These are phyloP conservation scores for Sporothrix schenckii DNA, from an alignment of 2,329 filamentous ascomycete species.

Conservation along the genomic window DNA sequence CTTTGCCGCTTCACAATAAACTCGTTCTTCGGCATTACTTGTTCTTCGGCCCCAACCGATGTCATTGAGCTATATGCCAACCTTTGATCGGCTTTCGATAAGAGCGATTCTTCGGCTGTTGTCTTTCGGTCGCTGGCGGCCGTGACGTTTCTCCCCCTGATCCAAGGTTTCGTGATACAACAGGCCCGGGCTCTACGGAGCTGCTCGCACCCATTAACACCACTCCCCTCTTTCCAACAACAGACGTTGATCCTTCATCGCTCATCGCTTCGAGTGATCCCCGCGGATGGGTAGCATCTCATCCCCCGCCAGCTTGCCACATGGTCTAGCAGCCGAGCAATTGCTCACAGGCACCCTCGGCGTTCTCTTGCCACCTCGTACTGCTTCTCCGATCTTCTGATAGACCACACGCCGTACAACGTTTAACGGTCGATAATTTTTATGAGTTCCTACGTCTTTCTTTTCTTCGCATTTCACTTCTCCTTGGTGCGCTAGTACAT, in stretches of 20 bases:
- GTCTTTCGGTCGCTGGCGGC: slow-evolving; percentile 1
- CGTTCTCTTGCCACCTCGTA: not conserved
- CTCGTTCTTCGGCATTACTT: not conserved
- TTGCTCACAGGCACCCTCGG: not conserved
- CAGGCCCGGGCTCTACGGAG: not conserved
- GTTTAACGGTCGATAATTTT: not conserved
- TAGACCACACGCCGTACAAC: not conserved
- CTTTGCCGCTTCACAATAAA: not conserved
- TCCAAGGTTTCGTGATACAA: not conserved
- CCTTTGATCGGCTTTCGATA: not conserved
- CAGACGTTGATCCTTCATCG: not conserved
- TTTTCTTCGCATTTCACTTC: not conserved
- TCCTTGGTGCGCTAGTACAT: not conserved
- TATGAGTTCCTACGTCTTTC: not conserved
- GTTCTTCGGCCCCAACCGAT: not conserved
- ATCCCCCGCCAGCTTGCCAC: not conserved
- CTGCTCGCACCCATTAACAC: not conserved
- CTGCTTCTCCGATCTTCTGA: not conserved
- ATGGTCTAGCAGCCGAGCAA: not conserved
- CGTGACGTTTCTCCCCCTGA: not conserved
- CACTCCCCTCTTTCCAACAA: not conserved
- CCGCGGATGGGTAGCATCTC: not conserved
- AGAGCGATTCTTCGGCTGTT: not conserved
- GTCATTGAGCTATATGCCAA: not conserved
- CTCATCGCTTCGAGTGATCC: not conserved